Conservation (phyloP, 1,139 yeast genomes). For the Saccharomyces uvarum region DNA sequence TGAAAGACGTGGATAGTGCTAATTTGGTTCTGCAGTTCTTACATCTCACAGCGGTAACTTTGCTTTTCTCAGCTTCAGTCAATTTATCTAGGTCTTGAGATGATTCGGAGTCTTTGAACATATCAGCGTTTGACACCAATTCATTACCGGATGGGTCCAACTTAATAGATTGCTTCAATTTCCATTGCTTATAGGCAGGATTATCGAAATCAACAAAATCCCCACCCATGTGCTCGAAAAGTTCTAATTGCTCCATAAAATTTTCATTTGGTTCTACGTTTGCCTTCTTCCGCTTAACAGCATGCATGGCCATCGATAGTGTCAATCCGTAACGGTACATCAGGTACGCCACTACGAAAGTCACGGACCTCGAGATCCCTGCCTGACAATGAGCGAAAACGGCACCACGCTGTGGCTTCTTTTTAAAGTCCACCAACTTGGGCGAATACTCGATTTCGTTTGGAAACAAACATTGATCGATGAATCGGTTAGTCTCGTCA, state of each 20-base stretch:
- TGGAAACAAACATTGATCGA: constrained; percentile 54
- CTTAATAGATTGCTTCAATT: constrained; percentile 35
- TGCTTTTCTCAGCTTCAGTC: constrained; percentile 20
- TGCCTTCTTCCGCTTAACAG: constrained; percentile 55
- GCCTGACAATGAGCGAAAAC: constrained; percentile 72
- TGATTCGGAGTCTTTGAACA: constrained; percentile 25
- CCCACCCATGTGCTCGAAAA: constrained; percentile 49
- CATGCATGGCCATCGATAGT: constrained; percentile 58
- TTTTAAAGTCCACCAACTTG: constrained; percentile 30
- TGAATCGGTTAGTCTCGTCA: constrained; percentile 54
- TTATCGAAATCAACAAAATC: constrained; percentile 31
- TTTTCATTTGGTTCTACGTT: constrained; percentile 67
- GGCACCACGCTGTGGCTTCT: constrained; percentile 38
- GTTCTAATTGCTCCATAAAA: constrained; percentile 62
- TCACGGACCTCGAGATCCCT: constrained; percentile 76
- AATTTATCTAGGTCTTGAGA: constrained; percentile 22
- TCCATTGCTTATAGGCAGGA: constrained; percentile 48
- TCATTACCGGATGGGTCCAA: constrained; percentile 33
- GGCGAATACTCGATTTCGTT: constrained; percentile 30
- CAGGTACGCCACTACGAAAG: constrained; percentile 66
- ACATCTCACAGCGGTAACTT: constrained; percentile 47
- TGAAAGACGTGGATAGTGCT: constrained; percentile 40
- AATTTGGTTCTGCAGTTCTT: constrained; percentile 59
- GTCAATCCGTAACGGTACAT: constrained; percentile 64
- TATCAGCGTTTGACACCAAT: constrained; percentile 29